Evolutionary conservation across 495 filamentous ascomycete species (phyloP).

Genomic region (Tetracladium setigerum): DNA sequence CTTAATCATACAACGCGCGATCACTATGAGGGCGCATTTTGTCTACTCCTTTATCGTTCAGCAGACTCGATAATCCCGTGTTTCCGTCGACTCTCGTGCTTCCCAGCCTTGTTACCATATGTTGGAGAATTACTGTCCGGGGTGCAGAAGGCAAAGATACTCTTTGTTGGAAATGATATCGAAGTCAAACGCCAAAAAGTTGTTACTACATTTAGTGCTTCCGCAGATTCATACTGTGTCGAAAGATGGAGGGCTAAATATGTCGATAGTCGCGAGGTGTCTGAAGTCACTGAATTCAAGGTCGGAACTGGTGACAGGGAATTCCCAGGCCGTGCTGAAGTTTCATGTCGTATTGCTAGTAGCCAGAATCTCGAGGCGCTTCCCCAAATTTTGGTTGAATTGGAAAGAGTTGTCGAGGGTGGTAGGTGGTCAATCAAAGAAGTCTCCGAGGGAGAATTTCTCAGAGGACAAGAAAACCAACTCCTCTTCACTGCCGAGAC

Average conservation of each 20-base stretch:
- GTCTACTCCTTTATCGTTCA: slow-evolving; percentile 4
- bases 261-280: not conserved
- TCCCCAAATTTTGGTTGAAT: not conserved
- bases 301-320: not conserved
- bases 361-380: not conserved
- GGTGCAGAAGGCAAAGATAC: slow-evolving; percentile 3
- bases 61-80: not conserved
- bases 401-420: not conserved
- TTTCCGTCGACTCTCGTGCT: not conserved
- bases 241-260: slow-evolving; percentile 1
- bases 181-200: not conserved
- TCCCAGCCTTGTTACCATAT: not conserved
- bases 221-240: not conserved
- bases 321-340: not conserved
- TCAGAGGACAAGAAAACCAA: not conserved
- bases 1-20: slow-evolving; percentile 5
- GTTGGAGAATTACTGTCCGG: not conserved
- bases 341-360: slow-evolving; percentile 3
- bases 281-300: not conserved
- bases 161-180: not conserved
- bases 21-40: slow-evolving; percentile 5
- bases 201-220: not conserved
- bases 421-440: slow-evolving; percentile 13
- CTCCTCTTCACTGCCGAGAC: not conserved
- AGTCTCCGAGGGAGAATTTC: not conserved